phyloP scores from a whole-genome alignment of 257 asterid genomes.

The Ehretia macrophylla region DNA sequence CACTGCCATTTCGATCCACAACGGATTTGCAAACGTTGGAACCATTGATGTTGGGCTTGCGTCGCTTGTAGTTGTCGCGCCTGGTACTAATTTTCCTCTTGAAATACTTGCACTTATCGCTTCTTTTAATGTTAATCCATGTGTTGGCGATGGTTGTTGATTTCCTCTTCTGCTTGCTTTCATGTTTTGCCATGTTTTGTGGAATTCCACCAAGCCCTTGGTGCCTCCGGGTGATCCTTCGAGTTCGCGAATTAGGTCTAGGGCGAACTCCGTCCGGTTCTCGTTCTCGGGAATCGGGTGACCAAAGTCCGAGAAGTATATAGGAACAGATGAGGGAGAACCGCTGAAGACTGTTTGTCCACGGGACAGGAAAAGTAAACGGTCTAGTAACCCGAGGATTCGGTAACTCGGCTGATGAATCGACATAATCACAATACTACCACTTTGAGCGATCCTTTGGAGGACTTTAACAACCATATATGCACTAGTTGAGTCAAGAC shows the following conservation, averaged over 20 bases:
- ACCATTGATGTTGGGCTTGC: slow-evolving; percentile 29
- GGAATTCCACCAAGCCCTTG: slow-evolving; percentile 58
- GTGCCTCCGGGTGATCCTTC: slow-evolving; percentile 71
- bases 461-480: slow-evolving; percentile 42
- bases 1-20: slow-evolving; percentile 49
- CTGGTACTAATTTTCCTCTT: slow-evolving; percentile 69
- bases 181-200: slow-evolving; percentile 47
- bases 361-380: slow-evolving; percentile 28
- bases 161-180: slow-evolving; percentile 14
- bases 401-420: slow-evolving; percentile 47
- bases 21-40: slow-evolving; percentile 59
- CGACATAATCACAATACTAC: slow-evolving; percentile 47
- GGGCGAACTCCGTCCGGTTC: slow-evolving; percentile 33
- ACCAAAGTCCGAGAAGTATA: slow-evolving; percentile 33
- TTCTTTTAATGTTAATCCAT: slow-evolving; percentile 48
- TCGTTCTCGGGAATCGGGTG: slow-evolving; percentile 36
- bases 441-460: slow-evolving; percentile 40
- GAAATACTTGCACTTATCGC: slow-evolving; percentile 74
- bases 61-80: slow-evolving; percentile 24
- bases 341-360: slow-evolving; percentile 40
- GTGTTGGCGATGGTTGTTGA: background rate
- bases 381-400: slow-evolving; percentile 34
- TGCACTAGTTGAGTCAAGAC: slow-evolving; percentile 48
- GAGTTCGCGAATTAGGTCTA: slow-evolving; percentile 38
- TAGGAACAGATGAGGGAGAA: slow-evolving; percentile 23